phyloP scores from a whole-genome alignment of 2,329 filamentous ascomycete species.

The Chrysoporthe cubensis region DNA sequence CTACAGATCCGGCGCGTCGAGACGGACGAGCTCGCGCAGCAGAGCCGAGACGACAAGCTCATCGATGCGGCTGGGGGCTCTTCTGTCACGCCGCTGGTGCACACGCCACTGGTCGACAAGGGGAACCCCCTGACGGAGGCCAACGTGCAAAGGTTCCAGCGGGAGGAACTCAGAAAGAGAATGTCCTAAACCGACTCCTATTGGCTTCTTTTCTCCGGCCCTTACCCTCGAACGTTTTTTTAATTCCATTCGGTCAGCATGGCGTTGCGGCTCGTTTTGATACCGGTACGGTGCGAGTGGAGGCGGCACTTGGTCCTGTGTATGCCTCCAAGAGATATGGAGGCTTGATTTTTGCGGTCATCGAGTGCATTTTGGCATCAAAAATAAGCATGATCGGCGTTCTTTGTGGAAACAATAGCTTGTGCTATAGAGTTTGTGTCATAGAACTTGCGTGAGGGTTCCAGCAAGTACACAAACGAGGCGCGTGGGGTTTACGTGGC shows the following conservation, averaged over 20 bases:
- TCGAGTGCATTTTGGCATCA: slow-evolving; percentile 6
- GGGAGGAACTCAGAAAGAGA: slow-evolving; percentile 25
- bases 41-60: slow-evolving; percentile 35
- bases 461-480: no score
- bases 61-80: slow-evolving; percentile 30
- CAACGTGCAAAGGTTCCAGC: slow-evolving; percentile 34
- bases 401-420: not conserved
- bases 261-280: slow-evolving; percentile 19
- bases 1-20: slow-evolving; percentile 23
- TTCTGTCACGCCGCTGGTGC: slow-evolving; percentile 21
- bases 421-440: not conserved
- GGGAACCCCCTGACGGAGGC: slow-evolving; percentile 34
- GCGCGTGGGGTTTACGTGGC: no score
- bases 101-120: slow-evolving; percentile 26
- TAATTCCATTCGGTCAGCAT: slow-evolving; percentile 12
- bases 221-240: not conserved
- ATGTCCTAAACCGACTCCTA: not conserved
- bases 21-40: slow-evolving; percentile 33
- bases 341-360: not conserved
- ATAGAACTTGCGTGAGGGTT: no score
- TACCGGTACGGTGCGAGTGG: not conserved
- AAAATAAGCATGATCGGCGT: not conserved
- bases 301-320: not conserved
- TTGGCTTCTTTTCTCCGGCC: not conserved
- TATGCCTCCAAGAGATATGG: not conserved